Evolutionary conservation across 2,329 filamentous ascomycete species (phyloP).

Genomic region (Arthroderma sp.): DNA sequence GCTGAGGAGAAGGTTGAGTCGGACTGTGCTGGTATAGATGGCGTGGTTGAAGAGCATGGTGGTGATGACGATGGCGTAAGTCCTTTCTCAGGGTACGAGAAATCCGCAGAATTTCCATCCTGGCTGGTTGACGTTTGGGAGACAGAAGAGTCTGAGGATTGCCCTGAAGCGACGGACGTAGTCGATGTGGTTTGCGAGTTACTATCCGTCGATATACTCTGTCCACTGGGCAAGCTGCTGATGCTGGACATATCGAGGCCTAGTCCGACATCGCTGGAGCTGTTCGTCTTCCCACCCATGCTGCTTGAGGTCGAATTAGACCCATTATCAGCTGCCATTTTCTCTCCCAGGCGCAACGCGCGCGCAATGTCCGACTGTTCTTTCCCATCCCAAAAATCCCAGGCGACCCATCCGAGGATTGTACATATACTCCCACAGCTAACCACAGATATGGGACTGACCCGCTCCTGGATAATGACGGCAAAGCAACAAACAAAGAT

Average conservation of each 20-base stretch:
- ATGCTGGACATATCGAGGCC: constrained; percentile 26
- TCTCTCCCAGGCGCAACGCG: constrained; percentile 17
- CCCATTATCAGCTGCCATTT: constrained; percentile 3
- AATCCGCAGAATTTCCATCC: too few species aligned
- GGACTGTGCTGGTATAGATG: constrained; percentile 18
- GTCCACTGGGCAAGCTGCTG: constrained; percentile 18
- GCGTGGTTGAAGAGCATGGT: background rate
- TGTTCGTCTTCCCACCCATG: constrained; percentile 14
- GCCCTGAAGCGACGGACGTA: constrained; percentile 41
- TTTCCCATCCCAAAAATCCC: constrained; percentile 79
- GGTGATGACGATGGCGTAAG: too few species aligned
- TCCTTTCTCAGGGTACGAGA: too few species aligned
- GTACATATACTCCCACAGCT: constrained; percentile 73
- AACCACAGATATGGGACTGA: constrained; percentile 83
- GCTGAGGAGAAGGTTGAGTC: constrained; percentile 33
- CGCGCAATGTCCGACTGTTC: constrained; percentile 41
- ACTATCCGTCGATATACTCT: constrained; percentile 19
- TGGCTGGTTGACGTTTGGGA: constrained; percentile 10
- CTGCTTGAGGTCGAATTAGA: background rate
- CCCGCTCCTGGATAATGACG: constrained; percentile 71
- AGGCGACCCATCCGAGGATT: constrained; percentile 75
- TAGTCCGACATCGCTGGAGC: constrained; percentile 32
- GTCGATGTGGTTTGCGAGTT: constrained; percentile 43
- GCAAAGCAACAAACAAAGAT: constrained; percentile 93
- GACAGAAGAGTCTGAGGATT: constrained; percentile 16